Evolutionary conservation across 1,284 basidiomycete genomes (phyloP).

Genomic region (Trametes hirsuta): DNA sequence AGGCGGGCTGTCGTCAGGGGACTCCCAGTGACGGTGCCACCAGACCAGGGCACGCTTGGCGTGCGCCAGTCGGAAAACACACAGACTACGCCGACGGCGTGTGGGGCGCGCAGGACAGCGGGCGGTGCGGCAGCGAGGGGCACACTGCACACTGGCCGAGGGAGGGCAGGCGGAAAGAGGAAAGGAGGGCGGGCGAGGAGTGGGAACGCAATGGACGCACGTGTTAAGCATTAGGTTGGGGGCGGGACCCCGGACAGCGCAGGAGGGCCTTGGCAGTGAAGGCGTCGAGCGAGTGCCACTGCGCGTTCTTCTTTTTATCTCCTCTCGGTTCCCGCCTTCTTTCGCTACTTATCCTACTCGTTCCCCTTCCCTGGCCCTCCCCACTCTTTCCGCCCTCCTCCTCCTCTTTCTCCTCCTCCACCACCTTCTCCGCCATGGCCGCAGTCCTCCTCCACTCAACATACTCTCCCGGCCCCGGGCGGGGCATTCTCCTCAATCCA

Average conservation of each 20-base stretch:
- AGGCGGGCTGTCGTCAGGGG: constrained; percentile 17
- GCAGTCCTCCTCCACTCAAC: constrained; percentile 22
- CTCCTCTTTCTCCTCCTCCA: constrained; percentile 28
- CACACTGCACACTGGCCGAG: not conserved
- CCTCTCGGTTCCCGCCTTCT: constrained; percentile 23
- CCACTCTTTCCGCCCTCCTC: constrained; percentile 41
- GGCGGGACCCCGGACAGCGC: constrained; percentile 29
- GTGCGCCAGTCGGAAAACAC: not conserved
- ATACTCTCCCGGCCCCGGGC: constrained; percentile 17
- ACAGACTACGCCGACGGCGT: not conserved
- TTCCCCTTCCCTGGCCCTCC: constrained; percentile 36
- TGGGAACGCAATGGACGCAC: constrained; percentile 25
- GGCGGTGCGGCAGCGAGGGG: not conserved
- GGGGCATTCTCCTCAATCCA: constrained; percentile 41
- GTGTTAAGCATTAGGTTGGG: constrained; percentile 21
- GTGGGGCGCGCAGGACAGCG: not conserved
- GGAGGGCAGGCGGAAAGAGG: not conserved
- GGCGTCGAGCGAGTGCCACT: constrained; percentile 17
- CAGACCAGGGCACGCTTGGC: constrained; percentile 11
- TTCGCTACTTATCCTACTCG: constrained; percentile 26
- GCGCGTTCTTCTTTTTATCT: constrained; percentile 20
- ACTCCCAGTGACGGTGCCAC: not conserved
- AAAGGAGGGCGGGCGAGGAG: constrained; percentile 1
- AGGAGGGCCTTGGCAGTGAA: constrained; percentile 16
- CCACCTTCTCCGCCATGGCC: constrained; percentile 26